These are phyloP conservation scores for Breynia disticha DNA, from an alignment of 441 rosid genomes.

Conservation along the genomic window DNA sequence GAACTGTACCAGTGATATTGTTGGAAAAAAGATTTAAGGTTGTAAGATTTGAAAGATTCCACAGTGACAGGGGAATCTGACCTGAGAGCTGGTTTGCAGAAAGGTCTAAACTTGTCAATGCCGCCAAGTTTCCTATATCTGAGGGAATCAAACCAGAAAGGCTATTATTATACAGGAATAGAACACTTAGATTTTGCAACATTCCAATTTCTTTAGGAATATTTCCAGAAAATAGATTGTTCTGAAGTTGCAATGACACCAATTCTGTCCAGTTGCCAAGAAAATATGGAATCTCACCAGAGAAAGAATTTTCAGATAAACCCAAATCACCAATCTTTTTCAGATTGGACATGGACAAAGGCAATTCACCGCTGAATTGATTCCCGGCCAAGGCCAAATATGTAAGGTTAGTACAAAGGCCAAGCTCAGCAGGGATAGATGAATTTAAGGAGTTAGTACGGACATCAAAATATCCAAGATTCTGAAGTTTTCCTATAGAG, in stretches of 20 bases:
- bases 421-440: constrained; percentile 44
- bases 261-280: constrained; percentile 41
- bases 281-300: constrained; percentile 36
- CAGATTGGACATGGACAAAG: constrained; percentile 45
- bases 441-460: constrained; percentile 31
- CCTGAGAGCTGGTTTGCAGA: constrained; percentile 21
- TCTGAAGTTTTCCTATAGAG: constrained; percentile 49
- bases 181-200: constrained; percentile 23
- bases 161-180: constrained; percentile 31
- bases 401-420: constrained; percentile 40
- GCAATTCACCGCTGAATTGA: constrained; percentile 39
- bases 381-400: constrained; percentile 44
- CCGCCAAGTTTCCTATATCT: constrained; percentile 34
- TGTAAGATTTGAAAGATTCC: constrained; percentile 18
- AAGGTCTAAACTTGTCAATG: constrained; percentile 12
- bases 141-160: constrained; percentile 40
- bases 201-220: constrained; percentile 44
- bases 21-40: constrained; percentile 18
- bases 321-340: constrained; percentile 25
- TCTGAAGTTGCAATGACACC: constrained; percentile 42
- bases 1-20: constrained; percentile 20
- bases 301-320: constrained; percentile 32
- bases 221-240: constrained; percentile 32
- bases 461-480: constrained; percentile 39
- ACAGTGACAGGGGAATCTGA: constrained; percentile 11